Conservation (phyloP, 345 rosid species). For the Odontarrhena argentea region DNA sequence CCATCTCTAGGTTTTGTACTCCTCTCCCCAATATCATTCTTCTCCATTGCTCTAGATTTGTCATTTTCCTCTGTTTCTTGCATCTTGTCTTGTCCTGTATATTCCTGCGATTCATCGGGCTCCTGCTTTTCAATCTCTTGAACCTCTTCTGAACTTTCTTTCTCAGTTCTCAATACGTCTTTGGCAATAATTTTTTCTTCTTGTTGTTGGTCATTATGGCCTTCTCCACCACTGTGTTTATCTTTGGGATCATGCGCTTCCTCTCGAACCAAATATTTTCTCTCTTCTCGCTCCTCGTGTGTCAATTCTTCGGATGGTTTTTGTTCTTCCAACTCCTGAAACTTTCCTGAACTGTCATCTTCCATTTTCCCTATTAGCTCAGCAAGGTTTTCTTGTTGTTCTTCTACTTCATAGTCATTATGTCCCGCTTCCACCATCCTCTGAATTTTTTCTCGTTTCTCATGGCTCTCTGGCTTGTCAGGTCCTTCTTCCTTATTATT, state of each 20-base stretch:
- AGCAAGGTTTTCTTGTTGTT: constrained; percentile 4
- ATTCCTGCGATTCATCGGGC: background rate
- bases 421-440: constrained; percentile 19
- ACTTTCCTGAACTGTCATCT: constrained; percentile 2
- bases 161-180: background rate
- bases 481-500: constrained; percentile 9
- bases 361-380: background rate
- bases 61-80: constrained; percentile 19
- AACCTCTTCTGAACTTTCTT: background rate
- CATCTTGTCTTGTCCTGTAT: constrained; percentile 12
- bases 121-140: constrained; percentile 7
- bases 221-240: constrained; percentile 8
- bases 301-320: constrained; percentile 25
- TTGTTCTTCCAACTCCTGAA: constrained; percentile 18
- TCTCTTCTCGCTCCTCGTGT: constrained; percentile 3
- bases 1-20: constrained; percentile 5
- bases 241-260: constrained; percentile 23
- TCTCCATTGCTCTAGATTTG: background rate
- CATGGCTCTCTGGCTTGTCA: constrained; percentile 9
- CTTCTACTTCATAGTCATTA: background rate
- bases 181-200: background rate
- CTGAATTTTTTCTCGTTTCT: constrained; percentile 1
- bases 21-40: constrained; percentile 20
- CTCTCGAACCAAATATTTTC: background rate
- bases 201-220: background rate